These are phyloP conservation scores for Balakata baccata DNA, from an alignment of 345 rosid species.

Conservation along the genomic window DNA sequence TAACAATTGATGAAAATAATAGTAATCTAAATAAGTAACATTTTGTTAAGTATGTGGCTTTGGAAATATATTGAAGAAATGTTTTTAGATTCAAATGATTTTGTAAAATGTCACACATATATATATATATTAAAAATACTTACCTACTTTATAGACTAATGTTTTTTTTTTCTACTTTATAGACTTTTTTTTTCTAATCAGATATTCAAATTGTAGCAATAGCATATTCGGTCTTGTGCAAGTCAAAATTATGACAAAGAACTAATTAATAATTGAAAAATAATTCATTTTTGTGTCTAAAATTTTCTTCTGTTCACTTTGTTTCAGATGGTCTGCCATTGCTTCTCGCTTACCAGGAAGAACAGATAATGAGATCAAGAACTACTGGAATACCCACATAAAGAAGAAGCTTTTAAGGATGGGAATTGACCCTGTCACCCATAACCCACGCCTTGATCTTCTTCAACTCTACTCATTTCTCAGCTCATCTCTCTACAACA, in stretches of 20 bases:
- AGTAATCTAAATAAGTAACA: background rate
- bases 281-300: background rate
- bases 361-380: constrained; percentile 87
- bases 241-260: background rate
- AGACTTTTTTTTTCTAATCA: background rate
- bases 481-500: constrained; percentile 18
- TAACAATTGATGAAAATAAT: background rate
- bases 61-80: background rate
- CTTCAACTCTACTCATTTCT: constrained; percentile 29
- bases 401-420: constrained; percentile 60
- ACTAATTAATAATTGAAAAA: background rate
- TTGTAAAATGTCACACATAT: background rate
- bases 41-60: background rate
- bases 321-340: constrained; percentile 78
- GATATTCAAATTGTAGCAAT: background rate
- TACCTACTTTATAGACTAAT: constrained; percentile 7
- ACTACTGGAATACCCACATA: constrained; percentile 87
- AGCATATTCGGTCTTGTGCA: no score
- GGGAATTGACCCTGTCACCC: constrained; percentile 92
- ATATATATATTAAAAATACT: no score
- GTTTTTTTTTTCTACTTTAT: background rate
- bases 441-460: constrained; percentile 59
- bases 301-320: background rate
- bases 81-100: background rate
- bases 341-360: constrained; percentile 80